Base-by-base conservation (phyloP, 2,329 filamentous ascomycete species). In the Drechslerella coelobrocha region DNA sequence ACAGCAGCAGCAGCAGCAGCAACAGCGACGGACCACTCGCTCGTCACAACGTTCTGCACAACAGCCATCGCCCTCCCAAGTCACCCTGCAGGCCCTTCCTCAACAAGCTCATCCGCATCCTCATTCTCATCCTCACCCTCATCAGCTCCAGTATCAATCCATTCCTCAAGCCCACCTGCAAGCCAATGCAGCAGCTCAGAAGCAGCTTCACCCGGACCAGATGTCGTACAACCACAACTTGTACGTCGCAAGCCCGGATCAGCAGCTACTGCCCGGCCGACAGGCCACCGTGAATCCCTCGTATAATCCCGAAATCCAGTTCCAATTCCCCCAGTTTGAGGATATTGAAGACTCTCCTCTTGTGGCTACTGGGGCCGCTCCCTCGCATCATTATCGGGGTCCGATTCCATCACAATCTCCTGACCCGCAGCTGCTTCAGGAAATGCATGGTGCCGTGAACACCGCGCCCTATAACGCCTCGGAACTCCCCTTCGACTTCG, bases 31-130 rank as follows among this genome's bases (percentile, higher is more conserved):
- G 53, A 71, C 59, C 27, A 71, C 66, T 27, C 66, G 66, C 19
- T 71, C 65, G 8, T 69, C 66, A 26, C 66, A 71, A 39, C 66
- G 59, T 24, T 63, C 66, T 27, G 59, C 66, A 2, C 59, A 61
- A 26, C 63, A 48, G 27, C 57, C 52, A 14, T 50, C 41, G 17
- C 17, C 63, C 12, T 45, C 65, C 0, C 60, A 61, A 27, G 45
- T 57, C 24, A n/a, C 41, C 27, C 45, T 71, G 17, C 66, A 69
- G 24, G 27, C 37, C 37, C 47, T 62, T 23, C 57, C 59, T 8
- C 57, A 50, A 19, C 63, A 69, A 23, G 10, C 27, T 29, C 59
- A 45, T 10, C 23, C 26, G 5, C 62, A 68, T 47, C 14, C 24
- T 21, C 63, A 69, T 34, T n/a, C 27, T 29, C 59, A 45, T 10